Conservation (phyloP, 208 protist genomes). For the Crithidia sp. region DNA sequence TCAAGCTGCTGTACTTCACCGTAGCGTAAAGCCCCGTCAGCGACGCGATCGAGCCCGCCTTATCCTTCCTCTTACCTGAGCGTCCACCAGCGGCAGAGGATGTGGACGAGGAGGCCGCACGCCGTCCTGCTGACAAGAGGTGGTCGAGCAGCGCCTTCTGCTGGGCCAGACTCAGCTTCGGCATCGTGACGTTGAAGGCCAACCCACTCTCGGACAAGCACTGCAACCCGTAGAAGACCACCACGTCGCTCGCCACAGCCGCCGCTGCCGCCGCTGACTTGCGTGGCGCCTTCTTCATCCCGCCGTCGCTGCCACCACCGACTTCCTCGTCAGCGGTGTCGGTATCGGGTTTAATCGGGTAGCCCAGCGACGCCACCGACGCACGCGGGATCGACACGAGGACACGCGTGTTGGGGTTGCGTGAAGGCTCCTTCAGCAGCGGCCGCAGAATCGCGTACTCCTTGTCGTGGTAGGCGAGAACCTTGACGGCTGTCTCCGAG, state of each 20-base stretch:
- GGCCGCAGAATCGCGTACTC: constrained; percentile 83
- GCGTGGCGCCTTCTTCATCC: neutral
- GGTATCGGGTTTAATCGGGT: constrained; percentile 33
- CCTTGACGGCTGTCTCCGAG: constrained; percentile 72
- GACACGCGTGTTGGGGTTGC: constrained; percentile 61
- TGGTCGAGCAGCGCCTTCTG: constrained; percentile 73
- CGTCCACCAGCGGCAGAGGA: neutral
- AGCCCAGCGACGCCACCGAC: constrained; percentile 24
- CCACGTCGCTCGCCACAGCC: constrained; percentile 8
- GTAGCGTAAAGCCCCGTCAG: constrained; percentile 87
- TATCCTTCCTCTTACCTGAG: constrained; percentile 1
- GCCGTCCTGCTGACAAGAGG: constrained; percentile 38
- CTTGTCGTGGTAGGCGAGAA: constrained; percentile 76
- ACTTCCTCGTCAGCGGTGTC: constrained; percentile 1
- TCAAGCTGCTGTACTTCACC: constrained; percentile 82
- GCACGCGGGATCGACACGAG: constrained; percentile 57
- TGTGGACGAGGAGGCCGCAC: neutral
- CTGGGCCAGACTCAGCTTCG: constrained; percentile 57
- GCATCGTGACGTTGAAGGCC: constrained; percentile 82
- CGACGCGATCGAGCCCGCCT: constrained; percentile 22
- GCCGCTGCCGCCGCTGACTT: constrained; percentile 17
- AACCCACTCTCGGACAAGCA: constrained; percentile 80
- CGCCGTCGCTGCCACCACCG: neutral
- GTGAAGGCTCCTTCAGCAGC: constrained; percentile 78
- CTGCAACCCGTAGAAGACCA: constrained; percentile 84